Percentiles rank a stretch among this genome's conserved stretches.
Evolutionary conservation across 768 basidiomycete species (phyloP).

Genomic region (Mycena indigotica): DNA sequence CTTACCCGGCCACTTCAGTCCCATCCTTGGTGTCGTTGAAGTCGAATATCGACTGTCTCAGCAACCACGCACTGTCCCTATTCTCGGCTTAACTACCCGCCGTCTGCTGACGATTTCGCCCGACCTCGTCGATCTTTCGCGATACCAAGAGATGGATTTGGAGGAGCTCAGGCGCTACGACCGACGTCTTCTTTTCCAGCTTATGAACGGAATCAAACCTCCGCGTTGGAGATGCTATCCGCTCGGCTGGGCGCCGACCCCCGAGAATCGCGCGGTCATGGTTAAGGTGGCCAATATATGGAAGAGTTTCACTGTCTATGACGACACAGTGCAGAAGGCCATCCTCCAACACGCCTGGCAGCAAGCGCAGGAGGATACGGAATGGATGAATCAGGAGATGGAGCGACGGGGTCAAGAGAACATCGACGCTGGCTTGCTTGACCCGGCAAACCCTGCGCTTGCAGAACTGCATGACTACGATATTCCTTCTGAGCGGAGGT

Average conservation of each 20-base stretch:
- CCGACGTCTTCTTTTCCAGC: constrained; percentile 4
- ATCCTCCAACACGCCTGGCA: background rate
- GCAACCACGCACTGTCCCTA: constrained; percentile 17
- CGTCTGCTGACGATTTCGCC: constrained; percentile 18
- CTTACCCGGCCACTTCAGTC: constrained; percentile 9
- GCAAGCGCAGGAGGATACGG: background rate
- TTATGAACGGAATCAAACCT: constrained; percentile 15
- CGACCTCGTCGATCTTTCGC: constrained; percentile 14
- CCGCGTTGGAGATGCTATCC: constrained; percentile 8
- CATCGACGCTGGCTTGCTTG: background rate
- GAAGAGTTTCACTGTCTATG: background rate
- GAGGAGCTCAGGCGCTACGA: constrained; percentile 23
- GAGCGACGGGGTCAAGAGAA: background rate
- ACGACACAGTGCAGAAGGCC: background rate
- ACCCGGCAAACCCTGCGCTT: background rate
- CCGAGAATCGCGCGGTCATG: background rate
- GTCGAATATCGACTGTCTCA: constrained; percentile 11
- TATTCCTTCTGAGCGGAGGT: background rate
- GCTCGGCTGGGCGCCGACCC: constrained; percentile 1
- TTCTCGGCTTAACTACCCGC: constrained; percentile 10
- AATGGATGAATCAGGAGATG: background rate
- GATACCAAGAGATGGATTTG: constrained; percentile 19
- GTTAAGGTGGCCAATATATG: background rate
- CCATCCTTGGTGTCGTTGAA: background rate
- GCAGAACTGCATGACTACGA: background rate